phyloP scores from a whole-genome alignment of 345 rosid species.

The Garcia nutans region DNA sequence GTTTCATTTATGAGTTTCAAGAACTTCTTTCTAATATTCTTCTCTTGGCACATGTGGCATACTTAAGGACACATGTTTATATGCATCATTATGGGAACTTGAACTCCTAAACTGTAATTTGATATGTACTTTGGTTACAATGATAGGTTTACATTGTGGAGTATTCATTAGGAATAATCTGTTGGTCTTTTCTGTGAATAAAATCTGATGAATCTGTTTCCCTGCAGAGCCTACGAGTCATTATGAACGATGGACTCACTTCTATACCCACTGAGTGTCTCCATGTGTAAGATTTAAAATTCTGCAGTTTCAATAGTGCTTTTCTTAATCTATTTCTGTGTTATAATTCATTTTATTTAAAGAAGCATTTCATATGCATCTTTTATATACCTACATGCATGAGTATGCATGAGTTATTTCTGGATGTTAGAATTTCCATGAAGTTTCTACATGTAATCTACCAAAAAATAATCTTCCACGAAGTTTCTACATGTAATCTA shows the following conservation, averaged over 20 bases:
- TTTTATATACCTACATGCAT: neutral
- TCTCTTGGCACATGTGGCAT: neutral
- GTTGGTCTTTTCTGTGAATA: constrained; percentile 15
- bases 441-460: neutral
- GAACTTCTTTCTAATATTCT: neutral
- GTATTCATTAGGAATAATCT: neutral
- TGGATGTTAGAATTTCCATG: neutral
- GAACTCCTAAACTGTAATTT: neutral
- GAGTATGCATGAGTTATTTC: neutral
- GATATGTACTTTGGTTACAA: neutral
- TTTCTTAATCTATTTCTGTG: neutral
- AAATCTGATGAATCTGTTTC: constrained; percentile 32
- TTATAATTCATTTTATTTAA: neutral
- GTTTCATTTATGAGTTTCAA: constrained; percentile 8
- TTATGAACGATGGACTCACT: constrained; percentile 91
- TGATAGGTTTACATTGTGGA: neutral
- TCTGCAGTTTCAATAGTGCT: neutral
- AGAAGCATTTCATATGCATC: neutral
- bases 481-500: neutral
- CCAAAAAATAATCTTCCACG: neutral
- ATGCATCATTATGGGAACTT: neutral
- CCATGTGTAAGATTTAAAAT: constrained; percentile 60
- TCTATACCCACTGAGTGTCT: constrained; percentile 78
- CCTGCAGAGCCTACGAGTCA: constrained; percentile 74
- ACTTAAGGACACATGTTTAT: neutral